Base-by-base conservation (phyloP, 768 basidiomycete species). In the Auriculariales sp. region DNA sequence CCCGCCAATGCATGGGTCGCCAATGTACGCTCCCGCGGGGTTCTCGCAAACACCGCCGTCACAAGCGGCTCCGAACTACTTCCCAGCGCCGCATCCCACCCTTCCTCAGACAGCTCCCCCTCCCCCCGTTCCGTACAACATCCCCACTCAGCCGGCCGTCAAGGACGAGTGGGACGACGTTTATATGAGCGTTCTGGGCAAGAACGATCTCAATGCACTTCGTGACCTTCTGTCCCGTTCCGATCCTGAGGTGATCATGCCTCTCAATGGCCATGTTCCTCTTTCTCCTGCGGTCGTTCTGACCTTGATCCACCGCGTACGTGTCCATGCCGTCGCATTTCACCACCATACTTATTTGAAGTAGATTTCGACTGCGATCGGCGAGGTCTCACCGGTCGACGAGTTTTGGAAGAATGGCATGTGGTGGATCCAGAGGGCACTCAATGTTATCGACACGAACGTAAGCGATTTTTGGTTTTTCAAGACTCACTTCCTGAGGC, bases 361-460 rank as follows among this genome's bases (percentile, higher is more conserved):
- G 2, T 61, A 89, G 85, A 72, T 90, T 28, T 78, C 86, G 51
- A 72, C 77, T 27, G 73, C 82, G 52, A 74, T 89, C 39, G 79
- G 81, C 34, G 85, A 89, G 60, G 79, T 75, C 2, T 74, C 83
- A 4, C 83, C 87, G 9, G 71, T 73, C 45, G 87, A 91, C 53
- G 88, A 90, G 57, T 64, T 74, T 4, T 89, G 88, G 73, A 88
- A 88, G 65, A 77, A 74, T 12, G 77, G 82, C 5, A 66, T 90
- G 50, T 89, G 88, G 86, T 91, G 87, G 87, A 66, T 91, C 55
- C 84, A 89, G 60, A 79, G 87, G 49, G 72, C 83, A 31, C 70
- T 83, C 5, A 68, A 74, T 12, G 70, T 80, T 28, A 72, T 90
- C 54, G 83, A 82, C 59, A 79, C 85, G 47, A 80, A 79, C 57